These are phyloP conservation scores for Verticillium klebahnii DNA, from an alignment of 2,329 filamentous ascomycete species.

Conservation along the genomic window DNA sequence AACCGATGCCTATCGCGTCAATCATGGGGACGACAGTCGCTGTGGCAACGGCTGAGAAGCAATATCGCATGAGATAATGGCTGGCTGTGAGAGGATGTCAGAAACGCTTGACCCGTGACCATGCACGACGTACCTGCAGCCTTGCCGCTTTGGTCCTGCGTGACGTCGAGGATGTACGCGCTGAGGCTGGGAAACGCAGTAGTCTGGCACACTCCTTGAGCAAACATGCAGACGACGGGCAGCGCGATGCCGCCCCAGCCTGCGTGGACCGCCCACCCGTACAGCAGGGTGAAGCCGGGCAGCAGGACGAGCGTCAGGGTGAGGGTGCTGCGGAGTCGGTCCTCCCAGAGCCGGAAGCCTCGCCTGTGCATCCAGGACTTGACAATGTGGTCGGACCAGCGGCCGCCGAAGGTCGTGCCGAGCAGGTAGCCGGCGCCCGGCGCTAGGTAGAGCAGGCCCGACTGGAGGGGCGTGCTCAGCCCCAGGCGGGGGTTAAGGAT, in stretches of 20 bases:
- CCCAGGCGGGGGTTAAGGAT: conserved; percentile 71
- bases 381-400: conserved; percentile 64
- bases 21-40: conserved; percentile 71
- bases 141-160: conserved; percentile 10
- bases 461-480: conserved; percentile 60
- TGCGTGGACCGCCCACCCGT: conserved; percentile 51
- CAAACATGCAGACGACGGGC: conserved; percentile 63
- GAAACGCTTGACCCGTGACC: not conserved
- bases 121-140: conserved; percentile 1
- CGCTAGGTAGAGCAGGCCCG: conserved; percentile 69
- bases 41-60: conserved; percentile 67
- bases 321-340: conserved; percentile 57
- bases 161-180: conserved; percentile 36
- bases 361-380: conserved; percentile 56
- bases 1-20: conserved; percentile 71
- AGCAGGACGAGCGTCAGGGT: conserved; percentile 53
- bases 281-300: conserved; percentile 62
- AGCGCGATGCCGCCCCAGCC: conserved; percentile 37
- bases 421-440: conserved; percentile 66
- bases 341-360: conserved; percentile 61
- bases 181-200: conserved; percentile 67
- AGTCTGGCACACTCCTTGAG: conserved; percentile 64
- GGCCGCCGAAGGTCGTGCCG: conserved; percentile 68
- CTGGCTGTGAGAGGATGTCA: conserved; percentile 49
- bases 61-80: conserved; percentile 74